phyloP scores from a whole-genome alignment of 1,284 basidiomycete genomes.

The Cutaneotrichosporon sp. region DNA sequence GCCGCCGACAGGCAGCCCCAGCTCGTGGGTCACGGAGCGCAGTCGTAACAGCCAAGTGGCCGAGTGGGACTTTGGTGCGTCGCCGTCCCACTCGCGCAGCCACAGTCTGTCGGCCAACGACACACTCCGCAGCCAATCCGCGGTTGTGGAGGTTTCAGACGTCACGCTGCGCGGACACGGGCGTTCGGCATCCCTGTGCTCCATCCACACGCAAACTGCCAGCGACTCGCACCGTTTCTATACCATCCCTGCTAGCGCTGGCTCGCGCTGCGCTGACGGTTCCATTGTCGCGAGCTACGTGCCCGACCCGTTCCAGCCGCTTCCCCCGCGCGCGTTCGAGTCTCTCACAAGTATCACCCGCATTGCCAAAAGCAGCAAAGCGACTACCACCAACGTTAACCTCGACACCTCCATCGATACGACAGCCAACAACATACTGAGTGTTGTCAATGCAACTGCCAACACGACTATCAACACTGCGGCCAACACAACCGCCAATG shows the following conservation, averaged over 20 bases:
- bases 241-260: not conserved
- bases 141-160: too few species aligned
- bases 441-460: not conserved
- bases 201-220: too few species aligned
- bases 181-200: too few species aligned
- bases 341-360: conserved; percentile 13
- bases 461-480: not conserved
- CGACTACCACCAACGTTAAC: not conserved
- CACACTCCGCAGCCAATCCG: too few species aligned
- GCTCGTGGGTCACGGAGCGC: conserved; percentile 6
- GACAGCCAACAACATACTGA: not conserved
- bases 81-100: not conserved
- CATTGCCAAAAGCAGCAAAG: not conserved
- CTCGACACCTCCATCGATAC: not conserved
- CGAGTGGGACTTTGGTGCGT: conserved; percentile 10
- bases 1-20: conserved; percentile 1
- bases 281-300: conserved; percentile 11
- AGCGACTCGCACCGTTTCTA: too few species aligned
- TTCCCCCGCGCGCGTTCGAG: conserved; percentile 28
- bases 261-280: not conserved
- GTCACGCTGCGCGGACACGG: too few species aligned
- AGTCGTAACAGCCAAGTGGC: not conserved
- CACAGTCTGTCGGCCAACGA: not conserved
- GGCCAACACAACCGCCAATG: not conserved
- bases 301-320: conserved; percentile 30